These are phyloP conservation scores for Lyophyllum shimeji DNA, from an alignment of 768 basidiomycete genomes.

Conservation along the genomic window DNA sequence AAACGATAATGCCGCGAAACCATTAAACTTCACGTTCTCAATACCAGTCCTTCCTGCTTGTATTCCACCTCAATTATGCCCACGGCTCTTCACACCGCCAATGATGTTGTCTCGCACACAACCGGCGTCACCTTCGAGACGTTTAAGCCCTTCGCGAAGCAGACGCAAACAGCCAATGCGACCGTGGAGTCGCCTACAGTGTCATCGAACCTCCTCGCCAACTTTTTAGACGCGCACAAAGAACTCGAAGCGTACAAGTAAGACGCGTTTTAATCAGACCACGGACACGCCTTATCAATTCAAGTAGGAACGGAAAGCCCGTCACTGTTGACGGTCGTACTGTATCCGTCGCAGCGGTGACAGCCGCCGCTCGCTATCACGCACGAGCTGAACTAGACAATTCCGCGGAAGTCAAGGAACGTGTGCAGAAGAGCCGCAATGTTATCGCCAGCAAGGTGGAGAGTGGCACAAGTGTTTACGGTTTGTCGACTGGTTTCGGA, in stretches of 20 bases:
- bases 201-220: constrained; percentile 23
- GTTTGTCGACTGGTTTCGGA: constrained; percentile 79
- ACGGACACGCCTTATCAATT: not conserved
- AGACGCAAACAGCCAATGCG: not conserved
- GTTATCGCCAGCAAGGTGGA: constrained; percentile 72
- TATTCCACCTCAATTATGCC: constrained; percentile 6
- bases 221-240: constrained; percentile 46
- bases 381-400: constrained; percentile 31
- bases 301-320: constrained; percentile 42
- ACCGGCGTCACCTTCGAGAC: constrained; percentile 4
- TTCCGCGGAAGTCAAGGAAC: constrained; percentile 32
- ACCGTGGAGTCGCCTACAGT: not conserved
- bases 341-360: constrained; percentile 58
- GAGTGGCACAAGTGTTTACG: constrained; percentile 72
- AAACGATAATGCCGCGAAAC: constrained; percentile 13
- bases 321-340: constrained; percentile 55
- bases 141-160: not conserved
- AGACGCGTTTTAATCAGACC: constrained; percentile 11
- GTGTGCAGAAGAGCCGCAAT: constrained; percentile 60
- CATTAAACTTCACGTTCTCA: not conserved
- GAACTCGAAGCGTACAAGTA: constrained; percentile 61
- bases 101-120: constrained; percentile 14
- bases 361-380: constrained; percentile 48
- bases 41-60: not conserved
- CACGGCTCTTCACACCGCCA: constrained; percentile 27